These are phyloP conservation scores for Podospora australis DNA, from an alignment of 495 filamentous ascomycete species.

Conservation along the genomic window DNA sequence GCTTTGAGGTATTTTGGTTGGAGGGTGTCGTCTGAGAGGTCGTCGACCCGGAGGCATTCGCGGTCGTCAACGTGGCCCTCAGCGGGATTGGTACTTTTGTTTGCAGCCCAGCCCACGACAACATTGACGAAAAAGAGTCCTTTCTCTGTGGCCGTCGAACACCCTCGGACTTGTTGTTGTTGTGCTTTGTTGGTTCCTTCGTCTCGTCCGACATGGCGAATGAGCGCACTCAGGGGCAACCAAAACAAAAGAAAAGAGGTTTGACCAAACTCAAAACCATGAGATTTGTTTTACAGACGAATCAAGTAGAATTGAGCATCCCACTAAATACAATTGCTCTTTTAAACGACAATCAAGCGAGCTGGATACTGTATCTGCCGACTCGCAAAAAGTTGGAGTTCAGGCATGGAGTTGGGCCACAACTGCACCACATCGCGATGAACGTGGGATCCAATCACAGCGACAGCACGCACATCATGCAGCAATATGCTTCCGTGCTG, in stretches of 20 bases:
- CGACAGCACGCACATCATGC: slow-evolving; percentile 23
- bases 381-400: slow-evolving; percentile 12
- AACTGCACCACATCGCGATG: slow-evolving; percentile 19
- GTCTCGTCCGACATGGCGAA: slow-evolving; percentile 22
- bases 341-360: not conserved
- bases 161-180: slow-evolving; percentile 16
- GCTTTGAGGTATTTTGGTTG: slow-evolving; percentile 13
- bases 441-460: slow-evolving; percentile 25
- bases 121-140: slow-evolving; percentile 25
- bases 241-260: slow-evolving; percentile 7
- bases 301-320: not conserved
- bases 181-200: slow-evolving; percentile 23
- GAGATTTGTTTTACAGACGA: slow-evolving; percentile 1
- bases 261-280: slow-evolving; percentile 6
- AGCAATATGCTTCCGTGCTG: slow-evolving; percentile 17
- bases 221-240: not conserved
- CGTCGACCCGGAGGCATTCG: slow-evolving; percentile 6
- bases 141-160: slow-evolving; percentile 24
- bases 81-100: slow-evolving; percentile 11
- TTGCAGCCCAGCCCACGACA: slow-evolving; percentile 25
- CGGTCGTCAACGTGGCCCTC: slow-evolving; percentile 5
- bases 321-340: slow-evolving; percentile 4
- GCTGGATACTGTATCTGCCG: not conserved
- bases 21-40: slow-evolving; percentile 3
- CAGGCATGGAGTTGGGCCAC: slow-evolving; percentile 29